Base-by-base conservation (phyloP, 345 rosid species). In the Lenwebbia sp. region DNA sequence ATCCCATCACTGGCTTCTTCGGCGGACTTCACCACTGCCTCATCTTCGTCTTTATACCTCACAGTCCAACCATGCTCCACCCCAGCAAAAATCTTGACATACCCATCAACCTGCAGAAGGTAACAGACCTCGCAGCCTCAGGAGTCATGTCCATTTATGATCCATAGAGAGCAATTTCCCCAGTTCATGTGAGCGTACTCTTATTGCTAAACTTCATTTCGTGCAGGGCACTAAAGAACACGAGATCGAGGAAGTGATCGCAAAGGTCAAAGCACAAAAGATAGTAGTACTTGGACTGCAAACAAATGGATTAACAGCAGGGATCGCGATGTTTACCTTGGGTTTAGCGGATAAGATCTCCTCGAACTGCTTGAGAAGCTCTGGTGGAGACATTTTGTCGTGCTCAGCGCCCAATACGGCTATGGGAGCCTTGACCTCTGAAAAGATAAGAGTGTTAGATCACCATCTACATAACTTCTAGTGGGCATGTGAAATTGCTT, bases 391-490 rank as follows among this genome's bases (percentile, higher is more conserved):
- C 5, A 88, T 41, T 0, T 87, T 82, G 83, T 90, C 93, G 6
- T 70, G 41, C 87, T 91, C 92, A 23, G 92, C 93, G 76, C 90
- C 93, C 57, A 91, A 84, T n/a, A 90, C 83, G 23, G 92, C 88
- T 57, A 90, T 85, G 25, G 93, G 93, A 54, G 86, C 88, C 85
- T 85, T 89, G 47, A 89, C 85, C 57, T 76, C 93, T 91, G 91
- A 89, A 86, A 85, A 65, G 25, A 82, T 12, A 65, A 40, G 44
- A 47, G 78, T 33, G 44, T 65, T 65, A 33, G 44, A 33, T 65
- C 78, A 65, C 44, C 44, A 65, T 5, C 23, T 2, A 10, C 12
- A 50, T 50, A 41, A 6, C 44, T 41, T 41, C 44, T 41, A 41
- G 44, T 41, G 44, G 44, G 44, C 44, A 41, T 41, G 44, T 41